Evolutionary conservation across 495 filamentous ascomycete genomes (phyloP), one percentile per base, ranked within the genome.

Genomic region (Jackrogersella multiformis): DNA sequence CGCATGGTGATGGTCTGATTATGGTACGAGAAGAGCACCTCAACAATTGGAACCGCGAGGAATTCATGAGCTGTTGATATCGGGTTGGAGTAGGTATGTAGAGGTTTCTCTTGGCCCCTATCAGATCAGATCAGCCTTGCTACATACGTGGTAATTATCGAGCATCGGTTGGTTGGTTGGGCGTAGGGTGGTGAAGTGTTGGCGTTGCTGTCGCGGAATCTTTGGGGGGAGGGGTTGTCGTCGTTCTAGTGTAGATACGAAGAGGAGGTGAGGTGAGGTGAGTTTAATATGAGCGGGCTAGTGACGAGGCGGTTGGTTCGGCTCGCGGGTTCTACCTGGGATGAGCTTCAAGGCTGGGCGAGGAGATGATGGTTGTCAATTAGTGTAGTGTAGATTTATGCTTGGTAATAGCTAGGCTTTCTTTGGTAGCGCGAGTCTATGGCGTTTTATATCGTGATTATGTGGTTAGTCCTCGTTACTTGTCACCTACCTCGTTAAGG

Each of bases 1-100:
- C 15, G 18, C 36, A 53, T 34, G 26, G 28, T 10, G 13, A 53
- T 63, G 49, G 51, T 38, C 30, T 18, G 60, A 63, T 48, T 20
- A 9, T 63, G 49, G 51, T 45, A 38, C 51, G 60, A 54, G 45
- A 21, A 16, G 36, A 39, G 55, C 6, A 9, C 13, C 46, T 63
- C 59, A 49, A 56, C 42, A 64, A 55, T 7, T 26, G n/a, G 10
- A 7, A 3, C 18, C 36, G 18, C 2, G 16, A 42, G 16, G 34
- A 12, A 36, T 9, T 36, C 34, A 2, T 10, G 26, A 15, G 45
- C 6, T 26, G 42, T 49, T 15, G 5, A 32, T 12, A 15, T 49
- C 18, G 45, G 10, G 45, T 26, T 30, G 24, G 16, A 24, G 26
- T 16, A 49, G 45, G 18, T 18, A 26, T 24, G 23, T 18, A 24